These are phyloP conservation scores for Starmerella stigmatis DNA, from an alignment of 805 yeast species.

Conservation along the genomic window DNA sequence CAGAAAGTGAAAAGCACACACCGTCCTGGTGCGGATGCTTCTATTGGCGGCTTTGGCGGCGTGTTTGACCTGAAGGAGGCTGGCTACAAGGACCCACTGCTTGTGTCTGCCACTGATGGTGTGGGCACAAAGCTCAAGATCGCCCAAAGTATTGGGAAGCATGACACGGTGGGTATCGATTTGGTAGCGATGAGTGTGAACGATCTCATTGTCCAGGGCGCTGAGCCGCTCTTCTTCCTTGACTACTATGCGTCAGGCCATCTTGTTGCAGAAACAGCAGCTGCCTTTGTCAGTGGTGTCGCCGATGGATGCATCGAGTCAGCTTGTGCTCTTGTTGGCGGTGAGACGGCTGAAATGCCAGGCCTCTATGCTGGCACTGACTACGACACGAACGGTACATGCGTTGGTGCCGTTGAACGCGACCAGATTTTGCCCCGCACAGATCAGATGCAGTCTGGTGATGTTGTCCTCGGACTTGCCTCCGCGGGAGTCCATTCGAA, in stretches of 20 bases:
- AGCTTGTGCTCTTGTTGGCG: conserved; percentile 97
- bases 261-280: conserved; percentile 71
- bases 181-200: conserved; percentile 98
- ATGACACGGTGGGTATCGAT: conserved; percentile 97
- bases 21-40: conserved; percentile 94
- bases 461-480: conserved; percentile 72
- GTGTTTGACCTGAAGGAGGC: conserved; percentile 80
- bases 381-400: conserved; percentile 97
- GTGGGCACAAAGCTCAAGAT: conserved; percentile 94
- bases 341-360: conserved; percentile 99
- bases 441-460: conserved; percentile 61
- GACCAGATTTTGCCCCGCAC: conserved; percentile 61
- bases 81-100: conserved; percentile 64
- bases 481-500: conserved; percentile 95
- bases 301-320: conserved; percentile 92
- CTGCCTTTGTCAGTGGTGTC: conserved; percentile 86
- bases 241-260: conserved; percentile 96
- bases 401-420: conserved; percentile 90
- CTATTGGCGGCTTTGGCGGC: conserved; percentile 98
- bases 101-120: conserved; percentile 98
- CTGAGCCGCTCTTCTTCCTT: conserved; percentile 88
- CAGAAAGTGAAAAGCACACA: conserved; percentile 82
- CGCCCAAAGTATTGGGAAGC: conserved; percentile 81
- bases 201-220: conserved; percentile 97
- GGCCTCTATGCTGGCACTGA: conserved; percentile 94